A percentile compares a stretch with the other conserved stretches of the same genome.
phyloP scores from a whole-genome alignment of 805 yeast genomes.

The Metschnikowia amazonensis region DNA sequence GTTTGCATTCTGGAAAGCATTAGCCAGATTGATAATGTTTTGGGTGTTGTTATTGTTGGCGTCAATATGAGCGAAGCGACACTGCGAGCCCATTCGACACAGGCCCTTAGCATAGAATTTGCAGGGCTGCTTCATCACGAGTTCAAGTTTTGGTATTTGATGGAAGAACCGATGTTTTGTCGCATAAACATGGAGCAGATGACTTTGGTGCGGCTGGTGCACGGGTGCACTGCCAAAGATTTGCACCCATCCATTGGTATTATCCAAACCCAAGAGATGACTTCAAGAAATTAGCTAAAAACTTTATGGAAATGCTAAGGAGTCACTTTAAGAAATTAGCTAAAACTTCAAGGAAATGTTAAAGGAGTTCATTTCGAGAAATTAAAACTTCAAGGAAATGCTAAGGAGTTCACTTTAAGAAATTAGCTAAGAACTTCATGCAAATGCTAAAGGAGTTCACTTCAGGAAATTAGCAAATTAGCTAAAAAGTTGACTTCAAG shows the following conservation, averaged over 20 bases:
- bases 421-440: too few relatives aligned
- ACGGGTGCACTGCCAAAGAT: conserved; percentile 5
- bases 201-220: conserved; percentile 5
- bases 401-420: too few relatives aligned
- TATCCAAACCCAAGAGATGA: too few relatives aligned
- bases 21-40: conserved; percentile 5
- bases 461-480: too few relatives aligned
- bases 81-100: conserved; percentile 27
- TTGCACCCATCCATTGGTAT: conserved; percentile 11
- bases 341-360: too few relatives aligned
- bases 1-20: conserved; percentile 9
- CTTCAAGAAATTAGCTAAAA: too few relatives aligned
- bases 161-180: background rate
- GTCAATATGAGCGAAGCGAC: conserved; percentile 24
- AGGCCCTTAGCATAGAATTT: conserved; percentile 24
- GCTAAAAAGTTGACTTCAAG: too few relatives aligned
- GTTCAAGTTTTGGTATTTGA: background rate
- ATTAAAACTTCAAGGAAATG: too few relatives aligned
- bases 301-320: too few relatives aligned
- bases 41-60: conserved; percentile 5
- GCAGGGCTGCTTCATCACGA: conserved; percentile 17
- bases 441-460: too few relatives aligned
- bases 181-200: background rate
- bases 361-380: too few relatives aligned
- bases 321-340: too few relatives aligned